Evolutionary conservation across 2,329 filamentous ascomycete species (phyloP).

Genomic region (Cryoendolithus antarcticus): DNA sequence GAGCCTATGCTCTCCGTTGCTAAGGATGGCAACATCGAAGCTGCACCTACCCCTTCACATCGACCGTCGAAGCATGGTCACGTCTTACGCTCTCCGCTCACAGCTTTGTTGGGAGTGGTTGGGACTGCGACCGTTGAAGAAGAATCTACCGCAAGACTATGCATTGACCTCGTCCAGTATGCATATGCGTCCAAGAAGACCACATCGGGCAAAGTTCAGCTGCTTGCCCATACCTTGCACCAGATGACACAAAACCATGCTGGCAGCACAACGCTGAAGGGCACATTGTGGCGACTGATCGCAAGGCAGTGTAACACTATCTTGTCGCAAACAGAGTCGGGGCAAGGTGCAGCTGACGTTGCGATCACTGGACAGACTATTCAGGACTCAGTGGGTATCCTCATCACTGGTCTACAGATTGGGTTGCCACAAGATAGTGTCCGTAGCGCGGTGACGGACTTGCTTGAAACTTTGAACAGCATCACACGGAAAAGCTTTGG

Average conservation of each 20-base stretch:
- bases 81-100: conserved; percentile 45
- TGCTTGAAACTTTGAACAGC: too few relatives aligned
- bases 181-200: conserved; percentile 4
- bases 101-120: not conserved
- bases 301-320: not conserved
- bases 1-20: too few relatives aligned
- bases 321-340: too few relatives aligned
- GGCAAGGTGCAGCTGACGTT: too few relatives aligned
- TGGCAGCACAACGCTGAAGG: not conserved
- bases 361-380: conserved; percentile 47
- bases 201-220: conserved; percentile 4
- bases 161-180: conserved; percentile 1
- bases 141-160: not conserved
- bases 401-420: conserved; percentile 46
- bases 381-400: conserved; percentile 53
- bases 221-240: conserved; percentile 4
- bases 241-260: not conserved
- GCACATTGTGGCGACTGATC: not conserved
- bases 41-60: conserved; percentile 54
- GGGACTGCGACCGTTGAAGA: not conserved
- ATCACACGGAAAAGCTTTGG: conserved; percentile 27
- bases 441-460: too few relatives aligned
- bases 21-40: conserved; percentile 49
- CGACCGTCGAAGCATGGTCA: conserved; percentile 40
- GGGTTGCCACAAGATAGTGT: not conserved